phyloP scores from a whole-genome alignment of 768 basidiomycete genomes.

The Clitopilus passeckerianus region DNA sequence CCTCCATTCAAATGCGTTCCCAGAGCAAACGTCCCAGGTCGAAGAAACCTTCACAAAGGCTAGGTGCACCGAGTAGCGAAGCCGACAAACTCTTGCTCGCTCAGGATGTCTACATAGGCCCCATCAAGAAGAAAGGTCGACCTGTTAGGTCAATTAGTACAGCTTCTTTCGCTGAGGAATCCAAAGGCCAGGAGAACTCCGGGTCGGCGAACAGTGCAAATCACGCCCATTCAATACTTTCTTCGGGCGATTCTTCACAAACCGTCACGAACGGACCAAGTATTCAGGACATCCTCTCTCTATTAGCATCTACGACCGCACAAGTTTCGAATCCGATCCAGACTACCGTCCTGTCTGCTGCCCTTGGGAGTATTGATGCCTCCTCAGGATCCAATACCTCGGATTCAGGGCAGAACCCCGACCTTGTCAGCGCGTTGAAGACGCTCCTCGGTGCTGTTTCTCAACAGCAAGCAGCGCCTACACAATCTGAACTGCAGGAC shows the following conservation, averaged over 20 bases:
- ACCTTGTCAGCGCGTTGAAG: conserved; percentile 43
- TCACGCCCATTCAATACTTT: not conserved
- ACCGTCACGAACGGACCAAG: not conserved
- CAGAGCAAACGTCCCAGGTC: conserved; percentile 13
- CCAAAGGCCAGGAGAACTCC: not conserved
- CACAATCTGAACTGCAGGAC: conserved; percentile 6
- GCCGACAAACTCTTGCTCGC: conserved; percentile 36
- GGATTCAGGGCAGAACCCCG: conserved; percentile 8
- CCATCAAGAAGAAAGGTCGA: conserved; percentile 39
- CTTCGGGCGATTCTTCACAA: not conserved
- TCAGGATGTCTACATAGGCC: conserved; percentile 39
- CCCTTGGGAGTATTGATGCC: conserved; percentile 18
- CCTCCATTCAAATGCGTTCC: conserved; percentile 15
- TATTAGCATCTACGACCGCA: not conserved
- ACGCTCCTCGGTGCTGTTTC: conserved; percentile 38
- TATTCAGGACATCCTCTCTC: not conserved
- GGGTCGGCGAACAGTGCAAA: not conserved
- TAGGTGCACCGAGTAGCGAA: conserved; percentile 19
- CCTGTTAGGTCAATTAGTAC: conserved; percentile 17
- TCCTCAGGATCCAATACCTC: conserved; percentile 8
- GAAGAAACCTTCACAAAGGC: conserved; percentile 7
- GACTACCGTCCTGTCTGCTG: conserved; percentile 17
- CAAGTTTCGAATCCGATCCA: conserved; percentile 3
- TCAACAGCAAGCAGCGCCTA: conserved; percentile 8
- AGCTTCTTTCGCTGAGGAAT: not conserved